A percentile compares a stretch with the other conserved stretches of the same genome.
Evolutionary conservation across 2,329 filamentous ascomycete species (phyloP).

Genomic region (Graphilbum fragrans): DNA sequence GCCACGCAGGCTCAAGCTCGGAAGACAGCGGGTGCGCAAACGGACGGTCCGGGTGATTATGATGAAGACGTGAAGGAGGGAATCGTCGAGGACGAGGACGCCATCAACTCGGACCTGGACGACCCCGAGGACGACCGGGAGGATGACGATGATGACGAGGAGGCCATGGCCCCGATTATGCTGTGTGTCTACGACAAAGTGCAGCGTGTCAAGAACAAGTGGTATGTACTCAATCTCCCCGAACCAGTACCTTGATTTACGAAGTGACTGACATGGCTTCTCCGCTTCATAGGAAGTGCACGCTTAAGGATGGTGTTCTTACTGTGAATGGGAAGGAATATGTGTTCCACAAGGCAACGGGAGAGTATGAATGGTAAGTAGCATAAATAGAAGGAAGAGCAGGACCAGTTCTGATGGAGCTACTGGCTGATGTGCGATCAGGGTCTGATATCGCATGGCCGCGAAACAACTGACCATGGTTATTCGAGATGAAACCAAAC

Average conservation of each 20-base stretch:
- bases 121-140: slow-evolving; percentile 79
- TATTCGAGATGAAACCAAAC: too few species aligned
- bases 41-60: slow-evolving; percentile 49
- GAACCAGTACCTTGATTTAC: too few species aligned
- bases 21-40: slow-evolving; percentile 20
- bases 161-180: slow-evolving; percentile 80
- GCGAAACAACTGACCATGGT: too few species aligned
- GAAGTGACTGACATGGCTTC: too few species aligned
- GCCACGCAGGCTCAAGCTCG: slow-evolving; percentile 18
- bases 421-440: too few species aligned
- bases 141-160: slow-evolving; percentile 80
- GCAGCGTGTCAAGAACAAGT: slow-evolving; percentile 97
- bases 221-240: slow-evolving; percentile 42
- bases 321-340: slow-evolving; percentile 92
- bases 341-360: slow-evolving; percentile 93
- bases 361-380: slow-evolving; percentile 89
- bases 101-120: slow-evolving; percentile 96
- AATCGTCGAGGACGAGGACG: slow-evolving; percentile 69
- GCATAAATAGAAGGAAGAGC: too few species aligned
- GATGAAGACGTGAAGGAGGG: slow-evolving; percentile 50
- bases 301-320: slow-evolving; percentile 89
- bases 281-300: slow-evolving; percentile 65
- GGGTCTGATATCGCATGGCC: too few species aligned
- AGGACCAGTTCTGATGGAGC: too few species aligned
- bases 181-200: slow-evolving; percentile 99